Conservation (phyloP, 768 basidiomycete genomes). For the Hydnomerulius pinastri region DNA sequence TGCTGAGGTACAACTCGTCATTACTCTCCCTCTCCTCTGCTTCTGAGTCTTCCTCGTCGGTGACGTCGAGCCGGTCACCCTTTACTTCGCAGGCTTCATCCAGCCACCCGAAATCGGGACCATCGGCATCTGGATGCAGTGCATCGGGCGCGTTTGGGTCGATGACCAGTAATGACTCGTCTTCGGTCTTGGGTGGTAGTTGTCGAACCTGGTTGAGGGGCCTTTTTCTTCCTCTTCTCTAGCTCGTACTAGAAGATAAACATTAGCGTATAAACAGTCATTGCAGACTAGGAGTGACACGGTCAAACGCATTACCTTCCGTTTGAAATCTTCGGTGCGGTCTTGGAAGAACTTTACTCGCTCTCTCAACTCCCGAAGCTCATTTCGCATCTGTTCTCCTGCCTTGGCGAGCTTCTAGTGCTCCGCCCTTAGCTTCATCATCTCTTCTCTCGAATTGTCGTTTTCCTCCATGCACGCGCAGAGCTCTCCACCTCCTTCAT, state of each 20-base stretch:
- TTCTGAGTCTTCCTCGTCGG: constrained; percentile 13
- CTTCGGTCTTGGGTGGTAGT: constrained; percentile 17
- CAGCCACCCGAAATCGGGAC: constrained; percentile 24
- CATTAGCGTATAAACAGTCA: neutral
- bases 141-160: constrained; percentile 28
- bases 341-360: constrained; percentile 25
- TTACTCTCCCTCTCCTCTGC: constrained; percentile 20
- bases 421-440: constrained; percentile 23
- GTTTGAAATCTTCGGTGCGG: constrained; percentile 20
- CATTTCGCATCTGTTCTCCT: constrained; percentile 16
- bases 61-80: constrained; percentile 24
- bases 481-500: constrained; percentile 6
- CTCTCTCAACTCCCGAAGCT: constrained; percentile 16
- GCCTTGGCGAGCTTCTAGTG: constrained; percentile 19
- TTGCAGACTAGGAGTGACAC: neutral
- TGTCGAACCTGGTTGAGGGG: constrained; percentile 13
- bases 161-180: constrained; percentile 31
- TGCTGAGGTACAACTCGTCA: constrained; percentile 15
- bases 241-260: constrained; percentile 17
- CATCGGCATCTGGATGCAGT: constrained; percentile 11
- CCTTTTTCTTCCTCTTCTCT: constrained; percentile 29
- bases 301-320: constrained; percentile 17
- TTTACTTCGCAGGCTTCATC: constrained; percentile 29
- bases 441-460: constrained; percentile 20
- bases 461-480: constrained; percentile 14